These are phyloP conservation scores for Phytophthora cactorum DNA, from an alignment of 352 stramenopile genomes.

Conservation along the genomic window DNA sequence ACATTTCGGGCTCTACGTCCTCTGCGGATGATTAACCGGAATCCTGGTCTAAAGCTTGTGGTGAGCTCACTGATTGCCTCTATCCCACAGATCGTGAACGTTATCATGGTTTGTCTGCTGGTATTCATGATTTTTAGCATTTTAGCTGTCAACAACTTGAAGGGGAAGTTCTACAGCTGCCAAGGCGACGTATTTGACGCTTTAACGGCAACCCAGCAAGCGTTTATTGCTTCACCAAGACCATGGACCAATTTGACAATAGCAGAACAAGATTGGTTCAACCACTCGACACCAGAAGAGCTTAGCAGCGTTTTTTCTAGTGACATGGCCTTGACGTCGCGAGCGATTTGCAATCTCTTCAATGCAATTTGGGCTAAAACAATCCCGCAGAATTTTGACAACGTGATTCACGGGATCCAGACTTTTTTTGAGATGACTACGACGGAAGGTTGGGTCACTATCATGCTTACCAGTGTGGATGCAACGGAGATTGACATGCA, in stretches of 20 bases:
- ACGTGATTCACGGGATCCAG: constrained; percentile 68
- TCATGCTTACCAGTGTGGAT: constrained; percentile 91
- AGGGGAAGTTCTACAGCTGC: constrained; percentile 86
- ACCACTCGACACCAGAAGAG: constrained; percentile 8
- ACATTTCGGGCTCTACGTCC: constrained; percentile 83
- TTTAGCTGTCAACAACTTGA: constrained; percentile 91
- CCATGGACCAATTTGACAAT: constrained; percentile 51
- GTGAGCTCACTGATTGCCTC: constrained; percentile 82
- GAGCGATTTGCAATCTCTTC: constrained; percentile 49
- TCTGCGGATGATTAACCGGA: constrained; percentile 85
- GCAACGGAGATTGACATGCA: constrained; percentile 91
- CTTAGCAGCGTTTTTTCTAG: constrained; percentile 24
- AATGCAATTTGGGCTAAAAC: constrained; percentile 46
- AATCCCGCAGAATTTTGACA: constrained; percentile 84
- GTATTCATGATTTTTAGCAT: constrained; percentile 91
- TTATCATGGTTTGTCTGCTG: constrained; percentile 83
- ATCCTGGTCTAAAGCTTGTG: constrained; percentile 73
- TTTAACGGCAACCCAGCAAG: constrained; percentile 41
- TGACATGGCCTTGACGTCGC: constrained; percentile 43
- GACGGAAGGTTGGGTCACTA: constrained; percentile 89
- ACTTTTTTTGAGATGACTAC: constrained; percentile 93
- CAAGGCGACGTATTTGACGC: constrained; percentile 53
- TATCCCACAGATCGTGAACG: constrained; percentile 85
- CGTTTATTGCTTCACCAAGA: constrained; percentile 53
- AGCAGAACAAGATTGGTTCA: constrained; percentile 50